Evolutionary conservation across 108 stramenopile genomes (phyloP), one percentile per base, ranked within the genome.

Genomic region (Cyclotella distinguenda): DNA sequence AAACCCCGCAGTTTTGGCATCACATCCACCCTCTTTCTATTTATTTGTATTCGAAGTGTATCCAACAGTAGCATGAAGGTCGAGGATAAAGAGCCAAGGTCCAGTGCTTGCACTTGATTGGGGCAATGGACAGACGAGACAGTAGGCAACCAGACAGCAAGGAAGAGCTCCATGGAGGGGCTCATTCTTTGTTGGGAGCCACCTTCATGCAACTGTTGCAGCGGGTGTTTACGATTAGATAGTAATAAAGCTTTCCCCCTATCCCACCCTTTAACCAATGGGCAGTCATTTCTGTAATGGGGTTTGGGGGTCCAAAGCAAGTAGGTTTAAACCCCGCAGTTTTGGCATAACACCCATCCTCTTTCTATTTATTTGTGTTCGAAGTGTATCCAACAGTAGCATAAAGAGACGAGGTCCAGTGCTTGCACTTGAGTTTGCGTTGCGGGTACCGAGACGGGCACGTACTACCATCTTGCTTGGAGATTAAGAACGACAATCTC

Each of bases 331-430:
- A 25, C 28, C 50, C 27, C 26, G 26, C 5, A 28, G 12, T 52
- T 52, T 52, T 30, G 27, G 50, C 50, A 52, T 30, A 27, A 52
- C 27, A 25, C 23, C 30, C 23, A 27, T 16, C 50, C 12, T 31
- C 1, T 52, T 2, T 28, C 3, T 52, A 11, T 18, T 10, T 6
- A 11, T 28, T 1, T 52, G 13, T 10, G n/a, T 52, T 11, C 1
- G 13, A 10, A 1, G 6, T 30, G 50, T 52, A 52, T 52, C 50
- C 50, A 52, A 52, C 27, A 25, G 2, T 1, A 10, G 5, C 50
- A 6, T 30, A 15, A 52, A 52, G 50, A 52, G 31, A 27, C 50
- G 23, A 52, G 50, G 50, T 52, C 50, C 26, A 52, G 50, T 52
- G 28, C 27, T 16, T 3, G 50, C 28, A 52, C 50, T 52, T 52